A percentile compares a stretch with the other conserved stretches of the same genome.
Conservation (phyloP, 2,329 filamentous ascomycete species). For the Lasiodiplodia theobromae region DNA sequence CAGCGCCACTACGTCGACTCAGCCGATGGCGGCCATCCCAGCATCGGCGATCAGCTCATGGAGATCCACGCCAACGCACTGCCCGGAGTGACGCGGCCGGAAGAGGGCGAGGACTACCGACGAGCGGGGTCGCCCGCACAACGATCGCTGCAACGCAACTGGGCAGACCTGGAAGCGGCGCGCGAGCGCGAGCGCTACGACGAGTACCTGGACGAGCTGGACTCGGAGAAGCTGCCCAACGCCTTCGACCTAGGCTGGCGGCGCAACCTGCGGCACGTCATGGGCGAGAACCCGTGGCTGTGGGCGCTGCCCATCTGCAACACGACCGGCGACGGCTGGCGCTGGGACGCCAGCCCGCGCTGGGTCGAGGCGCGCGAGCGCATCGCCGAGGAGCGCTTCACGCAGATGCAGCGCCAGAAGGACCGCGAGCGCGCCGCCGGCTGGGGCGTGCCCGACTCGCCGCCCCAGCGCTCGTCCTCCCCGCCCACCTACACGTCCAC, state of each 20-base stretch:
- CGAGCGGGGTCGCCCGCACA: conserved; percentile 47
- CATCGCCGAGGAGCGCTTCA: conserved; percentile 54
- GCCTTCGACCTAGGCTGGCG: conserved; percentile 91
- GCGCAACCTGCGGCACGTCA: conserved; percentile 80
- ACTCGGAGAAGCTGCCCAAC: conserved; percentile 85
- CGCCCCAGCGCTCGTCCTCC: neutral
- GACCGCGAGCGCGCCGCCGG: conserved; percentile 70
- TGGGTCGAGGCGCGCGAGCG: conserved; percentile 77
- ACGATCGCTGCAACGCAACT: conserved; percentile 50
- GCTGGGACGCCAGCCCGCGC: conserved; percentile 82
- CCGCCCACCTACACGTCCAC: conserved; percentile 16
- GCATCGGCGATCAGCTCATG: conserved; percentile 72
- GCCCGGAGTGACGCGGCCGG: conserved; percentile 78
- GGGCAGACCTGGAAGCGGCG: conserved; percentile 47
- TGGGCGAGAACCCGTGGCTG: conserved; percentile 74
- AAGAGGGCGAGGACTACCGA: conserved; percentile 68
- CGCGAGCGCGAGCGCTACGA: conserved; percentile 74
- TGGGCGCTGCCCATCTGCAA: conserved; percentile 86
- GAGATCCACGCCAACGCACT: conserved; percentile 84
- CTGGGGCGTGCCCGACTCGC: conserved; percentile 61
- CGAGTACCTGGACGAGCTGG: conserved; percentile 86
- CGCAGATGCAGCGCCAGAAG: conserved; percentile 59
- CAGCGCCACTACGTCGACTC: conserved; percentile 52
- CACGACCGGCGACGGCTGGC: conserved; percentile 91
- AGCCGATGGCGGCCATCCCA: conserved; percentile 36